Base-by-base conservation (phyloP, 1,284 basidiomycete species). In the Paramarasmius palmivorus region DNA sequence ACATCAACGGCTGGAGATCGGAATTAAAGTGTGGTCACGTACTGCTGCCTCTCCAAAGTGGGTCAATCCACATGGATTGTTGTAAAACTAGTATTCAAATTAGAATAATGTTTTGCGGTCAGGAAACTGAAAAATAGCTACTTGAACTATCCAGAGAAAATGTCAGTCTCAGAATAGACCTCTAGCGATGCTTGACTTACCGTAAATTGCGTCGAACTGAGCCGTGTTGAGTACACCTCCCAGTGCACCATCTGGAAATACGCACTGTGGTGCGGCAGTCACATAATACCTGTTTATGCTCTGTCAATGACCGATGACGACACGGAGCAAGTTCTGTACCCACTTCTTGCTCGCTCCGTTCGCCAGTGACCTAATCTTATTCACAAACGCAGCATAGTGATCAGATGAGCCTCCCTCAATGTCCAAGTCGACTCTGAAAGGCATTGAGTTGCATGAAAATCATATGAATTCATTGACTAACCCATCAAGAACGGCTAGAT, bases 371-470 rank as follows among this genome's bases (percentile, higher is more conserved):
- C 80, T 79, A 47, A 86, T 77, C 54, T 74, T 68, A 53, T 78
- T 84, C 19, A 87, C 76, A 59, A 87, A 87, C 1, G 82, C 74
- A 7, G 73, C 73, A 64, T 85, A 86, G 35, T 76, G 72, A 17
- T 70, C 69, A n/a, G 76, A 75, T n/a, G 72, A 66, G 12, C 85
- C 84, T 35, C 77, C 75, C 67, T 87, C 84, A 60, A 88, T 85
- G 63, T 86, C 84, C 37, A 87, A 73, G 63, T 87, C 84, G 49
- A 88, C 75, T 15, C 84, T 86, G 57, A 17, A 56, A 45, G 34
- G 36, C 22, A 40, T 15, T 51, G 29, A 55, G n/a, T 25, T 20
- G 22, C 17, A 23, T 44, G 36, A 42, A 25, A 25, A 20, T 37
- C n/a, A 46, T 14, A 20, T 22, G 19, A 7, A n/a, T 19, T 14